Percentiles rank a stretch among this genome's conserved stretches.
Conservation (phyloP, 495 filamentous ascomycete species). For the Amniculicola lignicola region DNA sequence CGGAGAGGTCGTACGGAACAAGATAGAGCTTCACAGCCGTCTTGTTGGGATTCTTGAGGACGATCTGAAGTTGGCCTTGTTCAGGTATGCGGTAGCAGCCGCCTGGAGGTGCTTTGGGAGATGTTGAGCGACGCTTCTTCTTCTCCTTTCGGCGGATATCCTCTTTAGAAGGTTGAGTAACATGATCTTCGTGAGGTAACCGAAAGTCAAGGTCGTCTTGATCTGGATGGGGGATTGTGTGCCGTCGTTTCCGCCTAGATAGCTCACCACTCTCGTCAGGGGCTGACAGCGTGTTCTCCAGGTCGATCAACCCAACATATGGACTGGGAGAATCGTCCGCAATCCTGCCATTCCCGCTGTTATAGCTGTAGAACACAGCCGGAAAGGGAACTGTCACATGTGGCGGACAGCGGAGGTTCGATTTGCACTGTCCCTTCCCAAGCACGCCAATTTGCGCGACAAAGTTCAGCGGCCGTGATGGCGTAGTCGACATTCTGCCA, state of each 20-base stretch:
- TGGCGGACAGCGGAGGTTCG: slow-evolving; percentile 78
- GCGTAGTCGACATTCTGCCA: slow-evolving; percentile 94
- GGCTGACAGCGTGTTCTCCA: slow-evolving; percentile 69
- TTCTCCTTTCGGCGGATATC: slow-evolving; percentile 52
- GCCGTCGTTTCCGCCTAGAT: slow-evolving; percentile 47
- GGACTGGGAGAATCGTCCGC: slow-evolving; percentile 85
- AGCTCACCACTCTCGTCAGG: slow-evolving; percentile 46
- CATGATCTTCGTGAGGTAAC: neutral
- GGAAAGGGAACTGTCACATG: slow-evolving; percentile 93
- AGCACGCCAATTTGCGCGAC: slow-evolving; percentile 93
- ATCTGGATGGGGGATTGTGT: slow-evolving; percentile 31
- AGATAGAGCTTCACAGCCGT: slow-evolving; percentile 94
- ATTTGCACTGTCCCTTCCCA: slow-evolving; percentile 84
- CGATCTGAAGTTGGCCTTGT: slow-evolving; percentile 91
- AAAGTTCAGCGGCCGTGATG: slow-evolving; percentile 90
- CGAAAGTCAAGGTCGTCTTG: slow-evolving; percentile 22
- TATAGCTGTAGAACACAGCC: slow-evolving; percentile 94
- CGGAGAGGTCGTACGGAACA: slow-evolving; percentile 90
- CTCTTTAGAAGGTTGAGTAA: slow-evolving; percentile 15
- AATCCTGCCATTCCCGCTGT: slow-evolving; percentile 57
- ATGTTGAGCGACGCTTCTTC: slow-evolving; percentile 42
- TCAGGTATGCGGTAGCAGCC: slow-evolving; percentile 94
- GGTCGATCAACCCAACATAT: slow-evolving; percentile 90
- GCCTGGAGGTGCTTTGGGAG: slow-evolving; percentile 57
- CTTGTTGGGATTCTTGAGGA: slow-evolving; percentile 96